Conservation (phyloP, 2,329 filamentous ascomycete species). For the Colletotrichum sp. region DNA sequence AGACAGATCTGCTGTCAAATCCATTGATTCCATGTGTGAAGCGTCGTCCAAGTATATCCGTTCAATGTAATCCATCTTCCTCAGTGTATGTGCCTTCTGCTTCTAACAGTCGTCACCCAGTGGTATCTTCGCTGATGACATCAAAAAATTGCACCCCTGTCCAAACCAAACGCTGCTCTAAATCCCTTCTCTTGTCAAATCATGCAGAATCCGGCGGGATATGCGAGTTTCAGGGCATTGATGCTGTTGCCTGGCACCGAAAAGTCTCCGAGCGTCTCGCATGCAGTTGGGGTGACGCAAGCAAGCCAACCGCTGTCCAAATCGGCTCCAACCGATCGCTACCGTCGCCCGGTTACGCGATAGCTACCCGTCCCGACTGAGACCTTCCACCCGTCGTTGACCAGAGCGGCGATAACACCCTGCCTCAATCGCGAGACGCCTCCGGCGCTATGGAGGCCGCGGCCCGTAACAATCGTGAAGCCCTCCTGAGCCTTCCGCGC, state of each 20-base stretch:
- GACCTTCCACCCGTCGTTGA: conserved; percentile 83
- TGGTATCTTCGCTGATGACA: neutral
- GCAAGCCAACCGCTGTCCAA: neutral
- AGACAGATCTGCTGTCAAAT: neutral
- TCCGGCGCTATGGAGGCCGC: conserved; percentile 78
- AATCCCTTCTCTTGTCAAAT: neutral
- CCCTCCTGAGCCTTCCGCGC: conserved; percentile 54
- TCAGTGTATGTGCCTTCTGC: neutral
- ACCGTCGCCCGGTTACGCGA: conserved; percentile 66
- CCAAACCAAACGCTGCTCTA: neutral
- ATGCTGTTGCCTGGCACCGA: conserved; percentile 3
- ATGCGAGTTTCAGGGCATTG: neutral
- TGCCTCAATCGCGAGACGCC: conserved; percentile 79
- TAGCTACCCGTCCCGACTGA: conserved; percentile 75
- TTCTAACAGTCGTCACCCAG: neutral
- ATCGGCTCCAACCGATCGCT: conserved; percentile 13
- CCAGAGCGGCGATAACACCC: conserved; percentile 78
- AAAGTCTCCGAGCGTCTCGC: neutral
- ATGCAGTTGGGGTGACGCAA: neutral
- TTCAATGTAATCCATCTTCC: neutral
- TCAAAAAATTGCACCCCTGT: neutral
- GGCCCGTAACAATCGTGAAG: conserved; percentile 81
- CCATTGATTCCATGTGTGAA: neutral
- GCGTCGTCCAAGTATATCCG: neutral
- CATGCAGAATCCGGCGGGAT: neutral